Base-by-base conservation (phyloP, 768 basidiomycete species). In the Jaapia argillacea region DNA sequence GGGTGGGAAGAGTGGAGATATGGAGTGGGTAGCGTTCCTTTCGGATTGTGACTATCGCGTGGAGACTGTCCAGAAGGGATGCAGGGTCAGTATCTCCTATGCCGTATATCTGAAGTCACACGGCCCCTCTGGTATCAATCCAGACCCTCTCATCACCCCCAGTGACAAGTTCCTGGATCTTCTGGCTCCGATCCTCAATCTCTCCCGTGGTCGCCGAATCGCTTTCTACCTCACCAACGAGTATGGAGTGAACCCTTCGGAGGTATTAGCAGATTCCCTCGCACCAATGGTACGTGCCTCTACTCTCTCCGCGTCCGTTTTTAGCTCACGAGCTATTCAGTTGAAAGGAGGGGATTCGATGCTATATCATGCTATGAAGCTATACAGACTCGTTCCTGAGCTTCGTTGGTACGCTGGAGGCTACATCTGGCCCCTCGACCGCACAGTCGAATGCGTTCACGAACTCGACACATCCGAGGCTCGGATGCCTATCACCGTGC, bases 401-500 rank as follows among this genome's bases (percentile, higher is more conserved):
- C 69, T 89, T 1, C 82, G 82, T 46, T 89, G 84, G 81, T 77
- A 79, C 14, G 86, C 87, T 24, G 85, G 85, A 2, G 85, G 85
- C 16, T 87, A 82, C 57, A 69, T 89, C 48, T 89, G 87, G 86
- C 78, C 85, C 0, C 67, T 75, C 21, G 81, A 84, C 52, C 74
- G 75, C 41, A 71, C 74, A 0, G 79, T 87, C 16, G 82, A 87
- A 53, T 71, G 74, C 44, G 68, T 68, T 28, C 65, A 65, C 41
- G 75, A 79, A 28, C 60, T 67, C 44, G 48, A 51, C 5, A 55
- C 44, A 41, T 54, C 58, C 2, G 41, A n/a, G 5, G 18, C 38
- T 14, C n/a, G 45, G 13, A n/a, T 25, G n/a, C 45, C 42, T 4
- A 16, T 40, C 6, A 33, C 25, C 16, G 2, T 35, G 42, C 43